phyloP scores from a whole-genome alignment of 2,329 filamentous ascomycete species.

The Venturia pyrina region DNA sequence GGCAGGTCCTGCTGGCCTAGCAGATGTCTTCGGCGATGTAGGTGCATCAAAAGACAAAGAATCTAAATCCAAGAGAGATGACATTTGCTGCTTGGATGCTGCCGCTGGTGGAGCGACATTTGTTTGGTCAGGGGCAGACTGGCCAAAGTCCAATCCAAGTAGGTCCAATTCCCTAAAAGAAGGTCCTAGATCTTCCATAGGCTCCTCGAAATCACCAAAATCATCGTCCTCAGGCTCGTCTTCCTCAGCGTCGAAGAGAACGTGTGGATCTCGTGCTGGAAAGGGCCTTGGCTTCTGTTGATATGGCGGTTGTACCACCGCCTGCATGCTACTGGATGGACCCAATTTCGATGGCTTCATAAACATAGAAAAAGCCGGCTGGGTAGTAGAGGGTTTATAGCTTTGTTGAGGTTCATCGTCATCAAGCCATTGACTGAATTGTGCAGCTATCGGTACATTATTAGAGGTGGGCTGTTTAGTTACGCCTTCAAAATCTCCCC shows the following conservation, averaged over 20 bases:
- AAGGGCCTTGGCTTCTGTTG: neutral
- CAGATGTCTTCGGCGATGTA: neutral
- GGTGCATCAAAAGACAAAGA: neutral
- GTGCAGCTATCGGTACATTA: neutral
- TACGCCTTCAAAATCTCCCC: constrained; percentile 31
- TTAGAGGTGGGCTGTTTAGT: constrained; percentile 14
- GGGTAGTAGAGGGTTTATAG: neutral
- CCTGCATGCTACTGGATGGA: neutral
- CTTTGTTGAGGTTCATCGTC: neutral
- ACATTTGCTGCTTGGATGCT: neutral
- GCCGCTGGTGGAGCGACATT: neutral
- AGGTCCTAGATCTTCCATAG: constrained; percentile 25
- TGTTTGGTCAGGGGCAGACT: neutral
- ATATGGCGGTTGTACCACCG: neutral
- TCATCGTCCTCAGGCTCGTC: constrained; percentile 20
- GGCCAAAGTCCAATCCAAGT: neutral
- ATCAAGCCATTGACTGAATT: constrained; percentile 6
- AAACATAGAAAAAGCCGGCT: neutral
- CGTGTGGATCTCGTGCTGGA: constrained; percentile 23
- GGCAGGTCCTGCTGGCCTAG: neutral
- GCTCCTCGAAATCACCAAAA: constrained; percentile 24
- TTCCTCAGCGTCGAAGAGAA: constrained; percentile 30
- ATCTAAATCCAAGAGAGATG: constrained; percentile 1
- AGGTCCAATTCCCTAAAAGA: neutral
- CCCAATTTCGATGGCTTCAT: neutral